Percentiles rank a stretch among this genome's conserved stretches.
Evolutionary conservation across 164 flowering plant species (phyloP).

Genomic region (Stephania cephalantha): DNA sequence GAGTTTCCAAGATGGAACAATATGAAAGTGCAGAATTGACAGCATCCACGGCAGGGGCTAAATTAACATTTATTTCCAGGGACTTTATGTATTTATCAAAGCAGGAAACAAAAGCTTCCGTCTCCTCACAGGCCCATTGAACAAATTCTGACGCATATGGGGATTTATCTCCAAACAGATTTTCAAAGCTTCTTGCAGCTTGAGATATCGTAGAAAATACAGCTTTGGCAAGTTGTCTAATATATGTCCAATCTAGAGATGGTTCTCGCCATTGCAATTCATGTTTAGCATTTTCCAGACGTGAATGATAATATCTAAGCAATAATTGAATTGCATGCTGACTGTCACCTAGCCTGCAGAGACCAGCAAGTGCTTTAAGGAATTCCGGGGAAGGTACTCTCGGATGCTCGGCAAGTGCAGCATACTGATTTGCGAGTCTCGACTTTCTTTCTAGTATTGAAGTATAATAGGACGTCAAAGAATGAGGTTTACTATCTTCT

Average conservation of each 20-base stretch:
- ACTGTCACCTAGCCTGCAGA: slow-evolving; percentile 42
- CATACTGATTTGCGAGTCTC: slow-evolving; percentile 34
- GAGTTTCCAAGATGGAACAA: slow-evolving; percentile 52
- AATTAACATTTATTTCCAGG: slow-evolving; percentile 38
- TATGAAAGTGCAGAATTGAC: slow-evolving; percentile 36
- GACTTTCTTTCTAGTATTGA: slow-evolving; percentile 38
- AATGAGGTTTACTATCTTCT: slow-evolving; percentile 21
- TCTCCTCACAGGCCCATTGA: slow-evolving; percentile 59
- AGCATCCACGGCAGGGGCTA: slow-evolving; percentile 42
- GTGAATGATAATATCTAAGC: slow-evolving; percentile 48
- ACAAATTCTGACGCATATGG: slow-evolving; percentile 41
- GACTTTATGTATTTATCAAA: slow-evolving; percentile 37
- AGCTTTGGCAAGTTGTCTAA: slow-evolving; percentile 39
- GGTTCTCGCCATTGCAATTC: slow-evolving; percentile 33
- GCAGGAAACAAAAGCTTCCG: slow-evolving; percentile 33
- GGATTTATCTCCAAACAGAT: slow-evolving; percentile 43
- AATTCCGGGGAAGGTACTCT: slow-evolving; percentile 46
- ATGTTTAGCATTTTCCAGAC: slow-evolving; percentile 32
- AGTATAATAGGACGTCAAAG: slow-evolving; percentile 27
- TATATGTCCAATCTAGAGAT: slow-evolving; percentile 24
- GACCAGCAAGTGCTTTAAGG: slow-evolving; percentile 43
- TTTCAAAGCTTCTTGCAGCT: slow-evolving; percentile 48
- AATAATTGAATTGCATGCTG: slow-evolving; percentile 41
- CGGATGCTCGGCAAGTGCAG: slow-evolving; percentile 36
- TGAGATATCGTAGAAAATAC: slow-evolving; percentile 61